Percentiles rank a stretch among this genome's conserved stretches.
These are phyloP conservation scores for Phlebiopsis gigantea DNA, from an alignment of 768 basidiomycete species.

Conservation along the genomic window DNA sequence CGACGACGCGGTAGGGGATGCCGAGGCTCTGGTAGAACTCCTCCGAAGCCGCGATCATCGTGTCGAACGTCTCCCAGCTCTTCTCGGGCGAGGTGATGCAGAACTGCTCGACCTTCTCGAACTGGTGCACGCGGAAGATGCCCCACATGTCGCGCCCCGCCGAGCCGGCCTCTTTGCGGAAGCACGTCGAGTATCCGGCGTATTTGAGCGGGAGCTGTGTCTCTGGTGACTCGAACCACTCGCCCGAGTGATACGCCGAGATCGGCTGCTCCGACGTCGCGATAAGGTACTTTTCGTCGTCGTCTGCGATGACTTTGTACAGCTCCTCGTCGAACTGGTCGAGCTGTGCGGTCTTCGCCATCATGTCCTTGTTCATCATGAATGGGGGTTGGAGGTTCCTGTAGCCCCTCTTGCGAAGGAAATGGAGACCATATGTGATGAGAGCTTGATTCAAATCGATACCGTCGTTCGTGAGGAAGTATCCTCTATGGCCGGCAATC, in stretches of 20 bases:
- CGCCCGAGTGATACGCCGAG: constrained; percentile 91
- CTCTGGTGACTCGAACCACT: constrained; percentile 95
- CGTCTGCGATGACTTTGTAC: constrained; percentile 90
- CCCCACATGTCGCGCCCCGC: constrained; percentile 99
- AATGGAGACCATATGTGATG: constrained; percentile 92
- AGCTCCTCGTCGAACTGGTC: constrained; percentile 98
- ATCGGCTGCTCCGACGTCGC: constrained; percentile 99
- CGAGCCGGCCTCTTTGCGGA: constrained; percentile 98
- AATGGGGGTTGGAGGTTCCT: constrained; percentile 97
- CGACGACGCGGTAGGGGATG: constrained; percentile 87
- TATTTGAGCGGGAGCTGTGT: constrained; percentile 90
- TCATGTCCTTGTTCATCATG: constrained; percentile 97
- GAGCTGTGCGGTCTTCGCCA: constrained; percentile 97
- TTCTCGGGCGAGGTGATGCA: constrained; percentile 91
- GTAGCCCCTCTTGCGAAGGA: constrained; percentile 75
- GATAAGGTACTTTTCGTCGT: constrained; percentile 98
- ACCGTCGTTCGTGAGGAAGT: constrained; percentile 93
- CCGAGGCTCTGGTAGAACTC: constrained; percentile 95
- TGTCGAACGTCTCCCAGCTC: constrained; percentile 91
- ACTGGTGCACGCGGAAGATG: constrained; percentile 99
- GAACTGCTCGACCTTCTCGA: constrained; percentile 98
- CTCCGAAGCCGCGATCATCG: constrained; percentile 86
- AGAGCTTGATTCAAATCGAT: constrained; percentile 97
- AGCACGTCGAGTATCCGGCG: constrained; percentile 90
- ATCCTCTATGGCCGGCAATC: constrained; percentile 92